Evolutionary conservation across 805 yeast genomes (phyloP).

Genomic region (Candida tallmaniae): DNA sequence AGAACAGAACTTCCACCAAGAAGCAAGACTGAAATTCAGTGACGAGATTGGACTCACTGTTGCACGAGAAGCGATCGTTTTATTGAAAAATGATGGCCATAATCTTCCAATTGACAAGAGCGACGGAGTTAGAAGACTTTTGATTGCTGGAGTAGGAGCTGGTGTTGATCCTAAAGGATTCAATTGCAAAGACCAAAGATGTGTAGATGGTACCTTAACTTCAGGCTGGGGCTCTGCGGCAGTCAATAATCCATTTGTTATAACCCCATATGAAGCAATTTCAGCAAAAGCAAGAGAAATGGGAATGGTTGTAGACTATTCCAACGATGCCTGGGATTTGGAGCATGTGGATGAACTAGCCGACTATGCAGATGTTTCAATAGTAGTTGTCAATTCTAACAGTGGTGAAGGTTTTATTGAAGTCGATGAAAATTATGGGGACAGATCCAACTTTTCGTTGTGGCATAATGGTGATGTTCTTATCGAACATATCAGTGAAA

Average conservation of each 20-base stretch:
- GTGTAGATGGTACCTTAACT: constrained; percentile 50
- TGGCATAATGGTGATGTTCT: constrained; percentile 59
- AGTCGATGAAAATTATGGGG: constrained; percentile 58
- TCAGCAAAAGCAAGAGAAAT: constrained; percentile 41
- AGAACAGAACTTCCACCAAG: constrained; percentile 51
- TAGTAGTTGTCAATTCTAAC: constrained; percentile 50
- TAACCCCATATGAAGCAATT: constrained; percentile 58
- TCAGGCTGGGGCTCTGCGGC: constrained; percentile 67
- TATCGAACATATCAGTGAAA: constrained; percentile 44
- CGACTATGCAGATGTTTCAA: constrained; percentile 46
- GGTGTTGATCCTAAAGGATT: constrained; percentile 48
- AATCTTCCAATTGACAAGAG: constrained; percentile 46
- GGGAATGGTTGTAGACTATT: constrained; percentile 43
- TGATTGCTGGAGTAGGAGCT: constrained; percentile 52
- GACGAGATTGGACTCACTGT: constrained; percentile 47
- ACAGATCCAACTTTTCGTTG: constrained; percentile 47
- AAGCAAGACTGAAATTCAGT: constrained; percentile 46
- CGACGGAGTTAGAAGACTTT: constrained; percentile 39
- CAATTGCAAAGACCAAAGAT: constrained; percentile 49
- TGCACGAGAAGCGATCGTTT: constrained; percentile 54
- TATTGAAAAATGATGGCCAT: constrained; percentile 49
- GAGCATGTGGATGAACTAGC: constrained; percentile 42
- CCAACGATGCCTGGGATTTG: constrained; percentile 43
- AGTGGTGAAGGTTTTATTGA: constrained; percentile 59
- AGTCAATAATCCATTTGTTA: constrained; percentile 49